These are phyloP conservation scores for Hypoxylon perforatum DNA, from an alignment of 495 filamentous ascomycete species.

Conservation along the genomic window DNA sequence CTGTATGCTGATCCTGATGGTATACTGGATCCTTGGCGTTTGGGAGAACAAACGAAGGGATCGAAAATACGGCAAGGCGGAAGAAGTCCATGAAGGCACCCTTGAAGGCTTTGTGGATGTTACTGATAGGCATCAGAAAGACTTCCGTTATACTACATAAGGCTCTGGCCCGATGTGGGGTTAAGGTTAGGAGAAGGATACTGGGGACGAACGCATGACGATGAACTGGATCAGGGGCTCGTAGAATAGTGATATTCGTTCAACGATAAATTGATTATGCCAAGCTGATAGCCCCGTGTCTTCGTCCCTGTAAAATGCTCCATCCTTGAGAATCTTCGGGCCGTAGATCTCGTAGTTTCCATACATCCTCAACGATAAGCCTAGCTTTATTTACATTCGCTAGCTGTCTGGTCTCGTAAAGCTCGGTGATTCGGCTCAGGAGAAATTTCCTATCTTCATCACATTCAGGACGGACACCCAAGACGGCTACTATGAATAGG, in stretches of 20 bases:
- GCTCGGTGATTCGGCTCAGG: conserved; percentile 21
- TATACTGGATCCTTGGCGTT: conserved; percentile 44
- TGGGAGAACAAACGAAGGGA: conserved; percentile 41
- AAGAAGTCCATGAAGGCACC: conserved; percentile 22
- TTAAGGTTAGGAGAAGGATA: not conserved
- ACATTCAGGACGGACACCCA: conserved; percentile 33
- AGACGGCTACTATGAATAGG: conserved; percentile 33
- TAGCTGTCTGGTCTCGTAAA: conserved; percentile 35
- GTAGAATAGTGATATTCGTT: not conserved
- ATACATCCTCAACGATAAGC: conserved; percentile 36
- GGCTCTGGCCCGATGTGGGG: not conserved
- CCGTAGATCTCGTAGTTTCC: conserved; percentile 31
- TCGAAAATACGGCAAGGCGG: conserved; percentile 36
- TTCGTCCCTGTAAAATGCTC: conserved; percentile 32
- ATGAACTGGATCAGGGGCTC: not conserved
- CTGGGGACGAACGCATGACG: not conserved
- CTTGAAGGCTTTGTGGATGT: conserved; percentile 43
- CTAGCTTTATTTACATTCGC: conserved; percentile 36
- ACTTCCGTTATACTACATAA: conserved; percentile 48
- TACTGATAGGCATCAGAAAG: conserved; percentile 47
- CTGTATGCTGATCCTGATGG: conserved; percentile 42
- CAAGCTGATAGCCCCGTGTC: conserved; percentile 35
- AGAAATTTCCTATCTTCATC: conserved; percentile 34
- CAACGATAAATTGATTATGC: conserved; percentile 23
- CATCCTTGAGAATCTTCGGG: conserved; percentile 28